Base-by-base conservation (phyloP, 495 filamentous ascomycete species). In the Neurospora terricola region DNA sequence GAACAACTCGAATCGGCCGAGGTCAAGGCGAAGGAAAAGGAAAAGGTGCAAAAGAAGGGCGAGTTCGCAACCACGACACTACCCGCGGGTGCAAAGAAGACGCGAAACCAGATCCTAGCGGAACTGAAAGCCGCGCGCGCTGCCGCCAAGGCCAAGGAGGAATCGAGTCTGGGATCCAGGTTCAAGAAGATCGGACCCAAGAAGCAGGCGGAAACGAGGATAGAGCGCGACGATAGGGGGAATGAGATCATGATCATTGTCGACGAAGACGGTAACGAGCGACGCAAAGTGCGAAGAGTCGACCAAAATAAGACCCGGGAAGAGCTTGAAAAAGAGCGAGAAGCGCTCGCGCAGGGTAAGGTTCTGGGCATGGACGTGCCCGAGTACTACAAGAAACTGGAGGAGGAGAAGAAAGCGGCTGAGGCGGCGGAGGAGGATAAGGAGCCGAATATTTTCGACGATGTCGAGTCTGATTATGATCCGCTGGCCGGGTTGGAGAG, bases 251-350 rank as follows among this genome's bases (percentile, higher is more conserved):
- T 98, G 71, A 90, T 97, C 73, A 92, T 94, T 18, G 88, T 93
- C 9, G 94, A 97, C 78, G 91, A 92, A 62, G 87, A 97, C 74
- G 96, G 96, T 10, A 91, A 94, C 66, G 91, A 92, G 73, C 96
- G 96, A 80, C 87, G 93, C 74, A 98, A 97, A 81, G 87, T 95
- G 82, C 85, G 87, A 76, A 91, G 86, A 79, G 77, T 80, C 38
- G 85, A 85, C 71, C 71, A 76, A 34, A 62, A 16, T 2, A 72
- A 73, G 36, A 77, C 79, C 16, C 74, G 78, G 23, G 73, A 82
- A 34, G 74, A 81, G 34, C 71, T 71, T 16, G 81, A 84, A 38
- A 78, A 85, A 66, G 84, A 81, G 75, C 81, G 77, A 27, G 78
- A 80, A 16, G 81, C 91, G 36, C 84, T 92, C 75, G 87, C 80